Evolutionary conservation across 164 flowering plant species (phyloP), one percentile per base, ranked within the genome.

Genomic region (Buxus sempervirens): DNA sequence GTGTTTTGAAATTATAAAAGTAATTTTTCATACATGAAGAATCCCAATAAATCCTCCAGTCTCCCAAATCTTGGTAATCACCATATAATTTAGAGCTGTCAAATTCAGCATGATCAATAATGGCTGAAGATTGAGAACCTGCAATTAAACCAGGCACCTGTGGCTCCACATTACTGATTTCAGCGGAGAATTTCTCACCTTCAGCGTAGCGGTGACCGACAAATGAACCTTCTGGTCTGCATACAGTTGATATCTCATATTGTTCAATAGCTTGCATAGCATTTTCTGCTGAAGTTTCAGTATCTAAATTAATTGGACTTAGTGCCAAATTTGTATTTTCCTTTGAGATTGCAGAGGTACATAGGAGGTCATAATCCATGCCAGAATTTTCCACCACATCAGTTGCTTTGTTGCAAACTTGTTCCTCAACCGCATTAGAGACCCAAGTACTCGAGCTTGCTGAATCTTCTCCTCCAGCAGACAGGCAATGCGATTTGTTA

Each of bases 41-140:
- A 65, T 95, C 98, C 97, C 95, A 90, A 75, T 70, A 80, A 6
- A 75, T 81, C 61, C 42, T 79, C 96, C 97, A 90, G 22, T 87
- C 88, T 54, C 80, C 86, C 72, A 64, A 70, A 25, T n/a, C n/a
- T n/a, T n/a, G n/a, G n/a, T n/a, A n/a, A n/a, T 60, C 77, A 69
- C 62, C 79, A 63, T 23, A 23, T 59, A 55, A 42, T 18, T 25
- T 36, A 58, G 23, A 51, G 41, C 18, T 68, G 27, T 68, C 73
- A 73, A 16, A 69, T 63, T 61, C 76, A 56, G 63, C 66, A 53
- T 48, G 63, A 53, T 72, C 73, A 67, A 38, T 51, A 51, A n/a
- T 51, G 12, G 68, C 71, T 16, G 70, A 49, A 62, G 70, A 70
- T 28, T 57, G 57, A 58, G 69, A 68, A 22, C 58, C n/a, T 14